Base-by-base conservation (phyloP, 306 rosid species). In the Rosa lucieae region DNA sequence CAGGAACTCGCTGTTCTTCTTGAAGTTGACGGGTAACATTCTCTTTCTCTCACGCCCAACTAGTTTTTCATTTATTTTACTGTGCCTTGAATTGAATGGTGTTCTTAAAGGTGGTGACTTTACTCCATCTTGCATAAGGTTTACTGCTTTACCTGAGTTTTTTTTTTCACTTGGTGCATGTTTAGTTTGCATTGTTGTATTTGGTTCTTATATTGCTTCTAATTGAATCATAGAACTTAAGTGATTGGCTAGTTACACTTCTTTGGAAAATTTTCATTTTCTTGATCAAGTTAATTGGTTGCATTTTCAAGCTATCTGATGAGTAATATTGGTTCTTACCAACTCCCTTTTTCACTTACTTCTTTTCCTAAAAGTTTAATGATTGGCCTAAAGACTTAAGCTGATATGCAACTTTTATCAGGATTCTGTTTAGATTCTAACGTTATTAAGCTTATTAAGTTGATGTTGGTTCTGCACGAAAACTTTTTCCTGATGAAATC, bases 21-120 rank as follows among this genome's bases (percentile, higher is more conserved):
- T 77, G 97, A 95, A 88, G 90, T 95, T 58, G 94, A 95, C 43
- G 98, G 98, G 98, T 95, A 55, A 82, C 67, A 15, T 59, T 68
- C 77, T 68, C 8, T 74, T 75, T 46, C 74, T 39, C 42, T 63
- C 18, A 18, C 49, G 6, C 63, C 40, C 17, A 14, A 40, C n/a
- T 70, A 46, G 59, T 73, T 32, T 29, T 72, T 42, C 26, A 8
- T 76, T 62, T 37, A 29, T 70, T 46, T 10, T 3, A 11, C 35
- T 5, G 62, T 72, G 2, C 2, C 70, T 67, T 39, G 14, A 43
- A 4, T n/a, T 10, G 0, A 68, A n/a, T 42, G 18, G 35, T n/a
- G 3, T 68, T 68, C 73, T 1, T 66, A 37, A 17, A 66, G 13
- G 21, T 39, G 23, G 9, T 37, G 13, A 15, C 29, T 66, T 68